Evolutionary conservation across 148 eudicot genomes (phyloP), one percentile per base, ranked within the genome.

Genomic region (Camellia lanceoleosa): DNA sequence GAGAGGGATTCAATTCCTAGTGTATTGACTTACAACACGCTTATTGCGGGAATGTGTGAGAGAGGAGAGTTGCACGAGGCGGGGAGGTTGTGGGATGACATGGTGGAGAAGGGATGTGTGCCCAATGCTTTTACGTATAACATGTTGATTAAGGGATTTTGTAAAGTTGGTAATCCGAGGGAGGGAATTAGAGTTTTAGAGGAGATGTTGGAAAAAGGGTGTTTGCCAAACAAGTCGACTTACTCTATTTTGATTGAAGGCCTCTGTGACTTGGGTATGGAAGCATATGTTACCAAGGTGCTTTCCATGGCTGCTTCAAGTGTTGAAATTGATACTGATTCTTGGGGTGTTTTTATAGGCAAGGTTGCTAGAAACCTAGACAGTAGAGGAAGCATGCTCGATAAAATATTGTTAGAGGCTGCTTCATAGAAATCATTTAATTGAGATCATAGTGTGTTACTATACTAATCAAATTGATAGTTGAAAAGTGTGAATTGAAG

Each of bases 31-130:
- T 93, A 93, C 81, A 95, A 95, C 82, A 87, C 84, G 30, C 86
- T 93, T 38, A 95, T 95, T 78, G 92, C 89, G 0, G 94, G 91
- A 60, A 86, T 95, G 97, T 95, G 97, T 76, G 98, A 95, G 75
- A 84, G 41, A 4, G 97, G 97, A 56, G 92, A 92, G 88, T 82
- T 95, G 86, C 81, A 82, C 77, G 97, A 95, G 84, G 97, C 96
- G 3, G 96, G 84, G 73, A 89, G 90, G 81, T 83, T 95, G 83
- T 93, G 91, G 97, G 97, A 95, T 83, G 87, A 89, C 81, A 95
- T 95, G 98, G 89, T 89, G 79, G 97, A 89, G 77, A 92, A 89
- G 83, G 87, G 90, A 69, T 87, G 89, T 56, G 19, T 18, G 51
- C 96, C 98, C 16, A 93, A 90, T 88, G 80, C 91, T 68, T 93